phyloP scores from a whole-genome alignment of 1,284 basidiomycete species.

The Golubevia pallescens region DNA sequence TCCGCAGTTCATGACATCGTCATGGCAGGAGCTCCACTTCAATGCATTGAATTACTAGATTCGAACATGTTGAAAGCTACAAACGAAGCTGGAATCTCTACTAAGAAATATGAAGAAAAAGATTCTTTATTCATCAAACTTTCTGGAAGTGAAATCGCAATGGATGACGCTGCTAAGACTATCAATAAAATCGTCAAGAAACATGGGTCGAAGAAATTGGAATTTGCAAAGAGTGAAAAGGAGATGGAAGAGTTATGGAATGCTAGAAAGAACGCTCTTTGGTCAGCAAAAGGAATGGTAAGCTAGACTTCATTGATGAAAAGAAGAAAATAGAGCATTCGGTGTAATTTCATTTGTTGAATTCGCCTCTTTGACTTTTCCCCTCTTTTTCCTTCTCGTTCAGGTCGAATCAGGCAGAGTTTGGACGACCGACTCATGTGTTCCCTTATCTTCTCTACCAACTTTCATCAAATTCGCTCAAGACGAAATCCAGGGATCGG shows the following conservation, averaged over 20 bases:
- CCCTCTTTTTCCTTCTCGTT: constrained; percentile 68
- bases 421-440: constrained; percentile 79
- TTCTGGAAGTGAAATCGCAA: constrained; percentile 26
- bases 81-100: constrained; percentile 65
- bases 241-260: constrained; percentile 82
- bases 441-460: constrained; percentile 80
- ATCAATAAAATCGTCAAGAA: constrained; percentile 70
- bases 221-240: constrained; percentile 73
- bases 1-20: constrained; percentile 76
- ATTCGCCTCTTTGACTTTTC: background rate
- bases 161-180: constrained; percentile 65
- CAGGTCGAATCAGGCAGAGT: constrained; percentile 72
- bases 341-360: background rate
- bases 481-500: constrained; percentile 72
- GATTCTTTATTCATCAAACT: constrained; percentile 58
- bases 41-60: constrained; percentile 65
- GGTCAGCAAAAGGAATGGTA: constrained; percentile 67
- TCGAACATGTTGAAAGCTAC: constrained; percentile 17
- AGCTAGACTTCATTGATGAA: background rate
- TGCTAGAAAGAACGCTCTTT: constrained; percentile 83
- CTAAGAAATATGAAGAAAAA: constrained; percentile 73
- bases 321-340: background rate
- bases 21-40: constrained; percentile 68
- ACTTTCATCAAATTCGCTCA: constrained; percentile 78
- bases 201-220: constrained; percentile 75